Evolutionary conservation across 345 rosid genomes (phyloP).

Genomic region (Melaleuca alternifolia): DNA sequence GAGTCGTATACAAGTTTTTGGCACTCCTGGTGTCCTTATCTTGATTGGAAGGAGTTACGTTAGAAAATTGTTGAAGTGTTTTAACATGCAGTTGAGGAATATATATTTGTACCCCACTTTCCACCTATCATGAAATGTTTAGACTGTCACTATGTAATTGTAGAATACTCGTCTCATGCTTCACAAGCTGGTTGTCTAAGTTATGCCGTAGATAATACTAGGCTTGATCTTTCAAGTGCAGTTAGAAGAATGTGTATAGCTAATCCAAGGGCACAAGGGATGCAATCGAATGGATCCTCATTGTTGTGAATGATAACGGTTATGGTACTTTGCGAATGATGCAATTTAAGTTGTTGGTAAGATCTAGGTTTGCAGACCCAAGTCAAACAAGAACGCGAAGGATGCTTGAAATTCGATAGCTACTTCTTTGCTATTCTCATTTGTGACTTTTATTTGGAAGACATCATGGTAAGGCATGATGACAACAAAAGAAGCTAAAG

Average conservation of each 20-base stretch:
- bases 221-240: background rate
- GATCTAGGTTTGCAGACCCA: background rate
- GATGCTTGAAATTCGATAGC: background rate
- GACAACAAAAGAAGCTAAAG: background rate
- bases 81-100: too few species aligned
- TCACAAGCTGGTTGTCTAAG: background rate
- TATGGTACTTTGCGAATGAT: fast-evolving
- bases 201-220: background rate
- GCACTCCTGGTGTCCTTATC: too few species aligned
- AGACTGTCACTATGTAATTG: background rate
- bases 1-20: too few species aligned
- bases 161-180: background rate
- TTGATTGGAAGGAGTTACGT: too few species aligned
- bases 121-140: background rate
- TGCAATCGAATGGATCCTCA: background rate
- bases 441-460: background rate
- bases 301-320: background rate
- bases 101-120: background rate
- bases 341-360: background rate
- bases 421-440: background rate
- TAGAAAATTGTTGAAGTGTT: too few species aligned
- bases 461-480: background rate
- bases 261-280: background rate
- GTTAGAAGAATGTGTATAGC: background rate
- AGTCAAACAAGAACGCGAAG: background rate